Conservation (phyloP, 176 grass and related monocot genomes). For the Rhynchospora tenuis region DNA sequence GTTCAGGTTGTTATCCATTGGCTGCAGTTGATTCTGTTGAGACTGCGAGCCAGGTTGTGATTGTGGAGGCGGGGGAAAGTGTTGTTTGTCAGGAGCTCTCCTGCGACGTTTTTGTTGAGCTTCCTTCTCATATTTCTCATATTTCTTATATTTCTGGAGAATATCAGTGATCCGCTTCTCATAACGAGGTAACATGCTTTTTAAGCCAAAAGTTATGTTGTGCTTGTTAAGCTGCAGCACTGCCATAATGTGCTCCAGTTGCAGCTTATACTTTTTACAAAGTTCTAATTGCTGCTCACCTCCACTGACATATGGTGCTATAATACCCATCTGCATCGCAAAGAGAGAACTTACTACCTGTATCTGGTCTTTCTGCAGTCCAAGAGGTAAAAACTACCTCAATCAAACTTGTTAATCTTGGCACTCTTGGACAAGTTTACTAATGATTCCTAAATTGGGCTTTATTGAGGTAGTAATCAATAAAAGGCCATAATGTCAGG, state of each 20-base stretch:
- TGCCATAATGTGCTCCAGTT: slow-evolving; percentile 47
- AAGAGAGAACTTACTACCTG: not conserved
- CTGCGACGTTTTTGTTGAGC: not conserved
- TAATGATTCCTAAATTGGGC: not conserved
- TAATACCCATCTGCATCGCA: slow-evolving; percentile 34
- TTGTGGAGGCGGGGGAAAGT: slow-evolving; percentile 27
- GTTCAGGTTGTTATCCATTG: slow-evolving; percentile 51
- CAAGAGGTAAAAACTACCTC: too few species aligned
- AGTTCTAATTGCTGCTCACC: slow-evolving; percentile 64
- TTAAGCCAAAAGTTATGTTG: slow-evolving; percentile 38
- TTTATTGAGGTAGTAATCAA: not conserved
- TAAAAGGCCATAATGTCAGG: not conserved
- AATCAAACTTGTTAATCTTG: not conserved
- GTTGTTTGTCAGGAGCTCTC: slow-evolving; percentile 33
- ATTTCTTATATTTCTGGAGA: too few species aligned
- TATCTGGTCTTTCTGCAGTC: not conserved
- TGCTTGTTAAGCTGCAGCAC: slow-evolving; percentile 44
- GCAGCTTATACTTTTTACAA: slow-evolving; percentile 44
- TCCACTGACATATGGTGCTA: slow-evolving; percentile 17
- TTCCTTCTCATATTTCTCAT: not conserved
- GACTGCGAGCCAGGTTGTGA: slow-evolving; percentile 44
- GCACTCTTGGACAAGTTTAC: not conserved
- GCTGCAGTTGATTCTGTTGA: slow-evolving; percentile 50
- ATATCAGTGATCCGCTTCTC: slow-evolving; percentile 61
- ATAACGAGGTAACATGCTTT: slow-evolving; percentile 38